A percentile compares a stretch with the other conserved stretches of the same genome.
Conservation (phyloP, 164 flowering plant species). For the Malania oleifera region DNA sequence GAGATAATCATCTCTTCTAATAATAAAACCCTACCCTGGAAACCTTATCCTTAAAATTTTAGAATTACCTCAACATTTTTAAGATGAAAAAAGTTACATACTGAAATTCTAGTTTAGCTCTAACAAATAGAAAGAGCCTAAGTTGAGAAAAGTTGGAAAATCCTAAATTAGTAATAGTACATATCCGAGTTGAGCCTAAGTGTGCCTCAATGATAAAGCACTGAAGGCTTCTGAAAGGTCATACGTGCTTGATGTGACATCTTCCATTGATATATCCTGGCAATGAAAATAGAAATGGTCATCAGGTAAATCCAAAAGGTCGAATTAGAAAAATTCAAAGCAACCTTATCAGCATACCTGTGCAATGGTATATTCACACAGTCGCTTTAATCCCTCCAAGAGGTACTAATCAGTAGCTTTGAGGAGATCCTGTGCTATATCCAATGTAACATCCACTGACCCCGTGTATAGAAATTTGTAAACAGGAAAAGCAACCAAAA, state of each 20-base stretch:
- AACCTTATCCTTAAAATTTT: no score
- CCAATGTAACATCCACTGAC: conserved; percentile 34
- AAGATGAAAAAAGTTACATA: no score
- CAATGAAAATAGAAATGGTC: not conserved
- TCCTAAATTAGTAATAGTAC: conserved; percentile 9
- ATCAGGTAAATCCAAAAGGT: conserved; percentile 4
- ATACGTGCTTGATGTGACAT: conserved; percentile 81
- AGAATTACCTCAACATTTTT: no score
- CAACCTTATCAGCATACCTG: conserved; percentile 29
- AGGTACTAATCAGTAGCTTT: conserved; percentile 58
- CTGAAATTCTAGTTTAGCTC: not conserved
- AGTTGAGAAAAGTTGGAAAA: not conserved
- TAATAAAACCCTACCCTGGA: no score
- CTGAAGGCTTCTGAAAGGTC: conserved; percentile 94
- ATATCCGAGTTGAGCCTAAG: conserved; percentile 77
- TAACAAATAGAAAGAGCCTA: no score
- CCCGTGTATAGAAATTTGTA: conserved; percentile 51
- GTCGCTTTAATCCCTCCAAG: conserved; percentile 49
- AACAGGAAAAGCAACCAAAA: no score
- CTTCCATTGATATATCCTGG: conserved; percentile 85
- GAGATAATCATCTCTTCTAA: no score
- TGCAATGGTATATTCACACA: conserved; percentile 48
- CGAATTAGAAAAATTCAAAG: not conserved
- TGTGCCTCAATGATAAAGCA: conserved; percentile 78
- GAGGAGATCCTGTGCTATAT: conserved; percentile 48